Conservation (phyloP, 345 rosid species). For the Crucihimalaya himalaica region DNA sequence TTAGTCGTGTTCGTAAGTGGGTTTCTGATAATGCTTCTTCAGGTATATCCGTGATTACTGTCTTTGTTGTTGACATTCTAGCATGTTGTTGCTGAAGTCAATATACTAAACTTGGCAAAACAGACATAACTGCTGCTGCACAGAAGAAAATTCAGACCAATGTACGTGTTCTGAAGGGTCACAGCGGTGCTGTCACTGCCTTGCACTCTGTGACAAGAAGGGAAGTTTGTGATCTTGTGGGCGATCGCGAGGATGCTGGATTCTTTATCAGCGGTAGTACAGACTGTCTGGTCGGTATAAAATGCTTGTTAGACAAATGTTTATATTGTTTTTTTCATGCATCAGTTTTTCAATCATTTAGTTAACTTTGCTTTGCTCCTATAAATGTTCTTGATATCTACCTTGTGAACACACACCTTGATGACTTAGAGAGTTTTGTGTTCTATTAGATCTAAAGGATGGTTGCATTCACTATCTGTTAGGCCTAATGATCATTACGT, state of each 20-base stretch:
- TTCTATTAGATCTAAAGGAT: conserved; percentile 15
- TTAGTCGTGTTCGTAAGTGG: conserved; percentile 79
- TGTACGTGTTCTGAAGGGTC: conserved; percentile 90
- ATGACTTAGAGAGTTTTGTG: conserved; percentile 25
- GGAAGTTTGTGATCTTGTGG: conserved; percentile 98
- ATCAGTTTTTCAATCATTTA: conserved; percentile 4
- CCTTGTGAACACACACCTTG: conserved; percentile 21
- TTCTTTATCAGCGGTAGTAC: conserved; percentile 99
- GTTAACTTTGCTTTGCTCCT: conserved; percentile 21
- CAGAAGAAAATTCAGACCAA: conserved; percentile 93
- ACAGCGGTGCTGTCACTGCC: conserved; percentile 89
- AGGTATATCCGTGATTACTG: conserved; percentile 47
- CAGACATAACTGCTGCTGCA: conserved; percentile 72
- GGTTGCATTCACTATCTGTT: neutral
- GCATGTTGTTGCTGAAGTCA: conserved; percentile 18
- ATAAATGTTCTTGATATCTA: conserved; percentile 11
- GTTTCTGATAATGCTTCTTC: conserved; percentile 74
- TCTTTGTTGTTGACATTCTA: conserved; percentile 19
- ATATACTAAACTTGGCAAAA: conserved; percentile 38
- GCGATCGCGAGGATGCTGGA: conserved; percentile 99
- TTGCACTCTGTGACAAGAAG: conserved; percentile 96
- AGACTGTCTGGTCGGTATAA: conserved; percentile 65
- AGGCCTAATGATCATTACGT: conserved; percentile 14
- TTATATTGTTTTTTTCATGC: conserved; percentile 21
- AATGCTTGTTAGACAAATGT: conserved; percentile 7